Evolutionary conservation across 371 early-diverging fungal genomes (phyloP), one percentile per base, ranked within the genome.

Genomic region (Neoconidiobolus thromboides): DNA sequence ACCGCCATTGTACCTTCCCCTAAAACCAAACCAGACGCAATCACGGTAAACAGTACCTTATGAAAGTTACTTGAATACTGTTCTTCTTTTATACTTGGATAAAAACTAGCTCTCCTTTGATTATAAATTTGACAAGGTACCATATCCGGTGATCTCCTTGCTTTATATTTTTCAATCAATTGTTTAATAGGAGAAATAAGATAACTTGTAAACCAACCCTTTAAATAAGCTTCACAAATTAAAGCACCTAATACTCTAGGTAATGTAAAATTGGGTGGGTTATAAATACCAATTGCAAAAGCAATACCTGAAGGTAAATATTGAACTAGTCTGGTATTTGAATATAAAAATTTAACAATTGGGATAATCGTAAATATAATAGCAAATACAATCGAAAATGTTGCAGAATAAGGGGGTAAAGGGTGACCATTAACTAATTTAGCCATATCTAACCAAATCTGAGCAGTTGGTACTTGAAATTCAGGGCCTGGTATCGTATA

Each of bases 201-300:
- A 2, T 10, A n/a, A 12, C 39, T 37, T 1, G n/a, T 39, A 3
- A 7, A 48, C 40, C 15, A 50, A 14, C 52, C 43, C 10, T 41
- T 40, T 47, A 58, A n/a, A 39, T 58, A 58, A 3, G 39, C 7
- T 10, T 62, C 62, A 3, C 63, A 58, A 1, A 71, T 63, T 3
- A 81, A 57, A 2, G 84, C 86, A 26, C 88, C 88, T 12, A 82
- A 71, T 0, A 83, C 79, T 1, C 88, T 77, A 37, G 86, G 83
- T 48, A 86, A 63, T 1, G 85, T 85, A 58, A 85, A 87, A 61
- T 78, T 82, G 12, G 88, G 88, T 12, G 86, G 78, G 67, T 85
- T 87, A 67, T 86, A 87, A 67, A 87, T 87, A 15, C 88, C 88
- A 43, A 87, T 82, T 7, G 88, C 86, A 72, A 87, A 87, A 0